Evolutionary conservation across 1,284 basidiomycete genomes (phyloP).

Genomic region (Pseudozyma thailandica): DNA sequence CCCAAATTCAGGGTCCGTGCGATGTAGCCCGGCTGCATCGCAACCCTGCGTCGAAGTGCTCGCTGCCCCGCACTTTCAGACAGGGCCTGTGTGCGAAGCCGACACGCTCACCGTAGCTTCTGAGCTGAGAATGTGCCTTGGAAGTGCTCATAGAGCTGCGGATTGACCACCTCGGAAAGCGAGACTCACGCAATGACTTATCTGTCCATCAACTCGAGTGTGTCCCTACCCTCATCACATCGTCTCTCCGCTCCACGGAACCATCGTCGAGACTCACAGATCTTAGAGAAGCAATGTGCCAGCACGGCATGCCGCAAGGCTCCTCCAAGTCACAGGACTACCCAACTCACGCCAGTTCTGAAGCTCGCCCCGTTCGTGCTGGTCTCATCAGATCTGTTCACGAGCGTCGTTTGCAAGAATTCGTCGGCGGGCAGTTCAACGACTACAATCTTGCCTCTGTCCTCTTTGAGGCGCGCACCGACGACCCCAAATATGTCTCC

Average conservation of each 20-base stretch:
- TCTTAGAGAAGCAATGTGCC: conserved; percentile 28
- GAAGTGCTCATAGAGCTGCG: background rate
- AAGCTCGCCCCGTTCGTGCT: conserved; percentile 49
- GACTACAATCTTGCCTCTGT: conserved; percentile 60
- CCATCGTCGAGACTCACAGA: background rate
- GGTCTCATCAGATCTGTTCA: conserved; percentile 53
- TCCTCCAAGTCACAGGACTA: conserved; percentile 35
- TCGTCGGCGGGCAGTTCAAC: conserved; percentile 55
- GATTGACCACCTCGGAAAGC: background rate
- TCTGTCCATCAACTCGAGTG: background rate
- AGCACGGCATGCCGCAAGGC: conserved; percentile 36
- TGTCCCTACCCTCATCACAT: background rate
- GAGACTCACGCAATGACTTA: no score
- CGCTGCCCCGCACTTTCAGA: conserved; percentile 24
- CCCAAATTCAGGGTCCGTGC: conserved; percentile 41
- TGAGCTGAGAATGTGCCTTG: background rate
- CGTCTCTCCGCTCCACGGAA: background rate
- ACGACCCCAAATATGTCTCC: conserved; percentile 45
- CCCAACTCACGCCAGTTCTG: conserved; percentile 34
- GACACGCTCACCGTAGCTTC: no score
- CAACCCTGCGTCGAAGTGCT: conserved; percentile 23
- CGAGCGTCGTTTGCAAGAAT: conserved; percentile 56
- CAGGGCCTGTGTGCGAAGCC: no score
- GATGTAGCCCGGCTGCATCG: conserved; percentile 1
- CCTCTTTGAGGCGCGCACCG: conserved; percentile 57